phyloP scores from a whole-genome alignment of 164 flowering plant species.

The Malania oleifera region DNA sequence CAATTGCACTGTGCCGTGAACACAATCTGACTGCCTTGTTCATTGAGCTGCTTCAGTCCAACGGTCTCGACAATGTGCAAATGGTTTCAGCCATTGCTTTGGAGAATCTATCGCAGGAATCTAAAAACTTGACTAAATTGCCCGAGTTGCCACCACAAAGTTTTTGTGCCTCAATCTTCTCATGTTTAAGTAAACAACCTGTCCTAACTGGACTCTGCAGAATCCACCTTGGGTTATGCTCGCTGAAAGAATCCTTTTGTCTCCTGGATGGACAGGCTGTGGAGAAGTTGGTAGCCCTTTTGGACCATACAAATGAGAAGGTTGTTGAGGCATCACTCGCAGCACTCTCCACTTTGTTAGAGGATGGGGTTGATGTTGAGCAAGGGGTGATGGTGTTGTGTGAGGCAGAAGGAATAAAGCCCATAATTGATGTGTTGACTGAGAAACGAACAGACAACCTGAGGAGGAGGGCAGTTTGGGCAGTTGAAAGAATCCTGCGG shows the following conservation, averaged over 20 bases:
- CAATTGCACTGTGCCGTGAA: slow-evolving; percentile 55
- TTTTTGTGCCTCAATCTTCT: slow-evolving; percentile 54
- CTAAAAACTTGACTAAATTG: slow-evolving; percentile 54
- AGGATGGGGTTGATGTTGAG: slow-evolving; percentile 71
- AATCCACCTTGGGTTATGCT: slow-evolving; percentile 72
- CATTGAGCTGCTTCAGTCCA: slow-evolving; percentile 66
- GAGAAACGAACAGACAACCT: slow-evolving; percentile 57
- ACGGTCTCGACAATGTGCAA: slow-evolving; percentile 86
- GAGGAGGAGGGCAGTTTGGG: slow-evolving; percentile 62
- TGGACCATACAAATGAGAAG: slow-evolving; percentile 77
- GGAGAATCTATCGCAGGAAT: slow-evolving; percentile 69
- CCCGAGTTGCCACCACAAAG: slow-evolving; percentile 67
- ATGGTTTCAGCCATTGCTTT: slow-evolving; percentile 79
- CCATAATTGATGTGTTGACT: slow-evolving; percentile 45
- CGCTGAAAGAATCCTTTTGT: slow-evolving; percentile 70
- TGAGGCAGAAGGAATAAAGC: slow-evolving; percentile 59
- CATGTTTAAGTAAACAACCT: slow-evolving; percentile 67
- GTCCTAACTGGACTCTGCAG: slow-evolving; percentile 61
- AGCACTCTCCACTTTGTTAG: slow-evolving; percentile 78
- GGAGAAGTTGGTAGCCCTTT: slow-evolving; percentile 65
- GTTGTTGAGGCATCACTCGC: slow-evolving; percentile 87
- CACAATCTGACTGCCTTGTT: slow-evolving; percentile 63
- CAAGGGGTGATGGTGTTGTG: slow-evolving; percentile 58
- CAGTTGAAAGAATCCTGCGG: slow-evolving; percentile 54
- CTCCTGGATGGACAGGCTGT: slow-evolving; percentile 75